Evolutionary conservation across 805 yeast species (phyloP).

Genomic region (Priceomyces haplophilus): DNA sequence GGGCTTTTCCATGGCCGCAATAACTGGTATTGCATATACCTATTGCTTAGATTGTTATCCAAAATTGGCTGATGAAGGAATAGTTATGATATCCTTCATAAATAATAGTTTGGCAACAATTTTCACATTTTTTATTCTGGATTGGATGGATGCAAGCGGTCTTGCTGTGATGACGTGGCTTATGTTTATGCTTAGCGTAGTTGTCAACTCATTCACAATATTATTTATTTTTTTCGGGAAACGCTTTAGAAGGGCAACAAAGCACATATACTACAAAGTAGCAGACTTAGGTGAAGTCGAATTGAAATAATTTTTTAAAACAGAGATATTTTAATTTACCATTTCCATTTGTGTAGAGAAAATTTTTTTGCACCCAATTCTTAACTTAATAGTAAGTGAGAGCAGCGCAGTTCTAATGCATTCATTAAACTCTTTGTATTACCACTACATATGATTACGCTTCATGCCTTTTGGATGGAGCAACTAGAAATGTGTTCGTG

Average conservation of each 20-base stretch:
- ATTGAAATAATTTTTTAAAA: too few relatives aligned
- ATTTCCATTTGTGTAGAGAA: too few relatives aligned
- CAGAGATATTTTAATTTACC: too few relatives aligned
- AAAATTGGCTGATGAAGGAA: constrained; percentile 41
- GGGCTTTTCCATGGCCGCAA: constrained; percentile 46
- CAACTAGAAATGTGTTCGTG: too few relatives aligned
- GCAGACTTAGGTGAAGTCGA: constrained; percentile 1
- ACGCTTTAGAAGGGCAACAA: constrained; percentile 13
- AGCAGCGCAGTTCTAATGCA: too few relatives aligned
- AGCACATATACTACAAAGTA: neutral
- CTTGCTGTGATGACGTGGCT: constrained; percentile 15
- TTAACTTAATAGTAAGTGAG: too few relatives aligned
- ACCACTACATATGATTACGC: too few relatives aligned
- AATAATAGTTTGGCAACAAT: constrained; percentile 40
- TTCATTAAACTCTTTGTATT: too few relatives aligned
- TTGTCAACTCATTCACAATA: constrained; percentile 22
- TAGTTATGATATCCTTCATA: constrained; percentile 42
- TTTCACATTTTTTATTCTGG: constrained; percentile 31
- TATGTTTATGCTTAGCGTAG: constrained; percentile 25
- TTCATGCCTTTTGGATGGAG: too few relatives aligned
- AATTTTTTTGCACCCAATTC: too few relatives aligned
- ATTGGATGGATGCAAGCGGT: constrained; percentile 26
- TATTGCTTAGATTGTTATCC: constrained; percentile 47
- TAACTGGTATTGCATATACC: constrained; percentile 43
- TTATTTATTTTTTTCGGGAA: constrained; percentile 25